Percentiles rank a stretch among this genome's conserved stretches.
Conservation (phyloP, 306 rosid genomes). For the Casuarina glauca region DNA sequence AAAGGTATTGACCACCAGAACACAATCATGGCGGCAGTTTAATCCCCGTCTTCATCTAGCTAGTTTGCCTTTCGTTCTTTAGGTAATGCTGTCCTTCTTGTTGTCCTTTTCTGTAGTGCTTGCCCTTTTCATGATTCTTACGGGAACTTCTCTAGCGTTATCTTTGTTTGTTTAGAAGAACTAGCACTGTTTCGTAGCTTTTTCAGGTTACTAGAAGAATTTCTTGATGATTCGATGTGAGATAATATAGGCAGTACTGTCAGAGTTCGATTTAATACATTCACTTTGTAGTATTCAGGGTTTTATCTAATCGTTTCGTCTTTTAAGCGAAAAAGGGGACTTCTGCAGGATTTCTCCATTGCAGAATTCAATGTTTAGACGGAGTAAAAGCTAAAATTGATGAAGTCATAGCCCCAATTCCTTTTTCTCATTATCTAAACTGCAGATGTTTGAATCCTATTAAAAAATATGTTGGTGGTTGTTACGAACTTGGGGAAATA, state of each 20-base stretch:
- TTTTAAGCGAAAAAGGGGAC: neutral
- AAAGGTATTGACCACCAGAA: neutral
- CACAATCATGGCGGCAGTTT: slow-evolving; percentile 18
- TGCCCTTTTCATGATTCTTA: neutral
- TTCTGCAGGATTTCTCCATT: neutral
- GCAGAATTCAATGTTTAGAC: neutral
- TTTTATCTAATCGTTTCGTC: no score
- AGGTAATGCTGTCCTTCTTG: no score
- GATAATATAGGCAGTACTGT: no score
- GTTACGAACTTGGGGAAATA: slow-evolving; percentile 2
- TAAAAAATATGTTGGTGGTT: neutral
- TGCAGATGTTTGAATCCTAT: neutral
- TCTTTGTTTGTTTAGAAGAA: neutral
- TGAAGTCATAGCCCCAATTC: neutral
- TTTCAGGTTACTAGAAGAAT: neutral
- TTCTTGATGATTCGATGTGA: neutral
- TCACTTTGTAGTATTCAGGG: no score
- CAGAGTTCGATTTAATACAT: no score
- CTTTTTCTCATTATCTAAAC: neutral
- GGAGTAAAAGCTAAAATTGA: no score
- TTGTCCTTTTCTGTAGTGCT: no score
- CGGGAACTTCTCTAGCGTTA: neutral
- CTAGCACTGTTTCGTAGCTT: neutral
- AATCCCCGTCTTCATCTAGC: neutral
- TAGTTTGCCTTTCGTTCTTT: no score